Evolutionary conservation across 1,284 basidiomycete genomes (phyloP).

Genomic region (Inonotus obliquus): DNA sequence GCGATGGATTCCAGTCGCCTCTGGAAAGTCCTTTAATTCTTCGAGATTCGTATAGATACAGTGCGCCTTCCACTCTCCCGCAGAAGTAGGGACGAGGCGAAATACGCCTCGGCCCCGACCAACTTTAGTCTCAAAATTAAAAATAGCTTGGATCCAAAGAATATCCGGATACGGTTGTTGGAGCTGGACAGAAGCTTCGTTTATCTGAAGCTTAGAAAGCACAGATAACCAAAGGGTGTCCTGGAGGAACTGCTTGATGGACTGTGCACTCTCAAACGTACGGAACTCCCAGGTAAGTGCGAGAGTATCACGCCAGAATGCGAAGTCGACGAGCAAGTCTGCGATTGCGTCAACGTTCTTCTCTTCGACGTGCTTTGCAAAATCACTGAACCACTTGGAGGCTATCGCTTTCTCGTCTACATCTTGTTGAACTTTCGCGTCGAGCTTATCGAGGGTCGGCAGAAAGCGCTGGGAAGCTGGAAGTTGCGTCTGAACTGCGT

Average conservation of each 20-base stretch:
- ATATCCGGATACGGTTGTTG: conserved; percentile 49
- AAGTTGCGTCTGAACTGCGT: not conserved
- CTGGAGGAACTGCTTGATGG: conserved; percentile 40
- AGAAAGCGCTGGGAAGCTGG: conserved; percentile 24
- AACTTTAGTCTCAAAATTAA: conserved; percentile 51
- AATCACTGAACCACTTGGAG: conserved; percentile 41
- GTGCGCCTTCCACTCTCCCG: conserved; percentile 53
- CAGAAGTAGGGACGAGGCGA: conserved; percentile 46
- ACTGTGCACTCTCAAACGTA: conserved; percentile 44
- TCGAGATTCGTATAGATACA: conserved; percentile 59
- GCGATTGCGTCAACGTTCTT: conserved; percentile 35
- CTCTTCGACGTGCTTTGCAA: conserved; percentile 33
- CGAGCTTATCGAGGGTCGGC: conserved; percentile 43
- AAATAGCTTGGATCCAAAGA: conserved; percentile 53
- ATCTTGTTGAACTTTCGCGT: conserved; percentile 31
- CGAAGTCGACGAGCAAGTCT: conserved; percentile 39
- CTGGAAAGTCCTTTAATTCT: conserved; percentile 46
- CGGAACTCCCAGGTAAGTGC: conserved; percentile 63
- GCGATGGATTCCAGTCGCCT: conserved; percentile 36
- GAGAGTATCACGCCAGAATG: conserved; percentile 57
- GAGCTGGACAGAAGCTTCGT: conserved; percentile 33
- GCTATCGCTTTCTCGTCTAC: conserved; percentile 37
- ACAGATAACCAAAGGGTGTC: conserved; percentile 39
- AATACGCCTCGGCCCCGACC: conserved; percentile 49
- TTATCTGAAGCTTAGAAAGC: conserved; percentile 37